A percentile compares a stretch with the other conserved stretches of the same genome.
Evolutionary conservation across 495 filamentous ascomycete species (phyloP).

Genomic region (Xylaria curta): DNA sequence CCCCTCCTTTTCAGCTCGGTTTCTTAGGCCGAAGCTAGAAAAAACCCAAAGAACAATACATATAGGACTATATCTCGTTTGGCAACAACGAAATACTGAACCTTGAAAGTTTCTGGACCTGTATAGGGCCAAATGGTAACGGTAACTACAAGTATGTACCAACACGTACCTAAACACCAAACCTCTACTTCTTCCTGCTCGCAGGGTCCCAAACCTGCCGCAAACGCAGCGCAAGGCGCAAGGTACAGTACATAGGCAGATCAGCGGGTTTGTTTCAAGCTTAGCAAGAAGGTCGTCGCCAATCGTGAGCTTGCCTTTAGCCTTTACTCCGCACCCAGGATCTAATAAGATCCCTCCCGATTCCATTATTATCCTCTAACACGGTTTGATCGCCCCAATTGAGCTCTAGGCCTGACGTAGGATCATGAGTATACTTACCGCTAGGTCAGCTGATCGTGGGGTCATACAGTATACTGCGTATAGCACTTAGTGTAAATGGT

Average conservation of each 20-base stretch:
- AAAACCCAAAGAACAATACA: not conserved
- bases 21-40: not conserved
- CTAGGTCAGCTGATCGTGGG: conserved; percentile 9
- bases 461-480: not conserved
- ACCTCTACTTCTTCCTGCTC: not conserved
- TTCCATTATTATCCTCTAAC: not conserved
- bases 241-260: not conserved
- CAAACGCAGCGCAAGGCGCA: not conserved
- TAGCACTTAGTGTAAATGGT: not conserved
- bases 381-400: conserved; percentile 13
- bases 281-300: not conserved
- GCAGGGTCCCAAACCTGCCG: not conserved
- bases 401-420: not conserved
- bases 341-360: not conserved
- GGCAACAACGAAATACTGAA: not conserved
- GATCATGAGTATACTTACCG: not conserved
- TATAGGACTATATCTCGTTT: not conserved
- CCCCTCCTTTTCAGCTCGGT: not conserved
- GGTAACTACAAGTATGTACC: not conserved
- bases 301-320: not conserved
- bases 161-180: not conserved
- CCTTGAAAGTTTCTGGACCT: not conserved
- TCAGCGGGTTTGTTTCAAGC: conserved; percentile 7
- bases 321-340: conserved; percentile 5
- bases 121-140: not conserved